Base-by-base conservation (phyloP, 164 flowering plant species). In the Liriodendron chinense region DNA sequence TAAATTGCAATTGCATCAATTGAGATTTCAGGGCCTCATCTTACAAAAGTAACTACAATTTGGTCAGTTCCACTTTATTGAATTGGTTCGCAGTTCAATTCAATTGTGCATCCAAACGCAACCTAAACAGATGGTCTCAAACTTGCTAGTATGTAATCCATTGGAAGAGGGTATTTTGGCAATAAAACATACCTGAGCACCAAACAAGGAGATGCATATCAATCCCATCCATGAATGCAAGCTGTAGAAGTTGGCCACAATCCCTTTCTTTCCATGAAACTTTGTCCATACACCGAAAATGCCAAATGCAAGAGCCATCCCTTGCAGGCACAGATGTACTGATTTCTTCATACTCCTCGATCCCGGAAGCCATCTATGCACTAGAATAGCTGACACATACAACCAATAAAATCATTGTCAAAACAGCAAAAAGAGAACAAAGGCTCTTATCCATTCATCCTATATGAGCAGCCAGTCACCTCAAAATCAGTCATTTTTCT, bases 221-320 rank as follows among this genome's bases (percentile, higher is more conserved):
- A 94, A 80, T 43, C 98, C 98, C 97, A 93, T 89, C 97, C 98
- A 94, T 21, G 98, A 94, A 86, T 93, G 98, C 76, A 94, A 76
- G 71, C 92, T 95, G 75, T 84, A 92, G 85, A 95, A 93, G 86
- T 95, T 93, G 43, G 89, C 92, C 49, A 88, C 88, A 82, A 92
- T 24, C 69, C 97, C 97, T 65, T 84, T 77, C 63, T 82, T 21
- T 13, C 90, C 82, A 9, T 89, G 91, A 77, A 92, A 95, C 75
- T 89, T 92, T 0, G 96, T 93, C 98, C 98, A 95, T 79, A 95
- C 88, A 65, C 98, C 98, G 73, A 87, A 89, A 47, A 89, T 72
- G 72, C 97, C 98, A 80, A 78, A 88, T 80, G 82, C 90, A 85
- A 95, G 83, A 68, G 96, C 98, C 77, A 95, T 79, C 62, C 97